Base-by-base conservation (phyloP, 768 basidiomycete genomes). In the Xanthoconium stramineum region DNA sequence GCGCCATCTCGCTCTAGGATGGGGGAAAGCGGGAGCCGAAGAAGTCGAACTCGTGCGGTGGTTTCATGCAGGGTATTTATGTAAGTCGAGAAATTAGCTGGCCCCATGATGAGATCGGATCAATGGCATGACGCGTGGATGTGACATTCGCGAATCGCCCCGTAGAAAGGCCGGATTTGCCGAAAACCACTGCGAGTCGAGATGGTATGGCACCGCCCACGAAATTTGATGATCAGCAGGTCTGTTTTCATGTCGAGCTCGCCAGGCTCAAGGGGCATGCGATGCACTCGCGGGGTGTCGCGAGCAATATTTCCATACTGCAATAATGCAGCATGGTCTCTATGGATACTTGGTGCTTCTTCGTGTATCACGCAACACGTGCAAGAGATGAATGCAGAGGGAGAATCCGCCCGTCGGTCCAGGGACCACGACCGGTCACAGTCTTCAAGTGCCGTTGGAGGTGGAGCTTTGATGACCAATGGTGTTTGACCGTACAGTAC, bases 1-100 rank as follows among this genome's bases (percentile, higher is more conserved):
- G 52, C 29, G 29, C 57, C 70, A 69, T 72, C 60, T 52, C 38
- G 36, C 24, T 12, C 24, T 24, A 24, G 24, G 24, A 24, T 24
- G 24, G 24, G 24, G 14, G 2, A 7, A 6, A 20, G 53, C 32
- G 58, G 49, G 33, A 45, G 9, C 37, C 3, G 15, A 13, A 15
- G n/a, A n/a, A 19, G 40, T 48, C 12, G 7, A 51, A 38, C 8
- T n/a, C 12, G 8, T 20, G 32, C 30, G 19, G 30, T 30, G 19
- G 20, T 14, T 9, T 28, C 30, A 29, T 30, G 12, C 0, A 5
- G 24, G 14, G 30, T 52, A 52, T 62, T 58, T 62, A 24, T 24
- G 24, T 24, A 61, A 50, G 32, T 49, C 14, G 3, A 1, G 20
- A 36, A 2, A 3, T 8, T 35, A n/a, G 10, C 29, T 46, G 17